These are phyloP conservation scores for Sphagnum contortum DNA, from an alignment of 225 moss, liverwort and hornwort species.

Conservation along the genomic window DNA sequence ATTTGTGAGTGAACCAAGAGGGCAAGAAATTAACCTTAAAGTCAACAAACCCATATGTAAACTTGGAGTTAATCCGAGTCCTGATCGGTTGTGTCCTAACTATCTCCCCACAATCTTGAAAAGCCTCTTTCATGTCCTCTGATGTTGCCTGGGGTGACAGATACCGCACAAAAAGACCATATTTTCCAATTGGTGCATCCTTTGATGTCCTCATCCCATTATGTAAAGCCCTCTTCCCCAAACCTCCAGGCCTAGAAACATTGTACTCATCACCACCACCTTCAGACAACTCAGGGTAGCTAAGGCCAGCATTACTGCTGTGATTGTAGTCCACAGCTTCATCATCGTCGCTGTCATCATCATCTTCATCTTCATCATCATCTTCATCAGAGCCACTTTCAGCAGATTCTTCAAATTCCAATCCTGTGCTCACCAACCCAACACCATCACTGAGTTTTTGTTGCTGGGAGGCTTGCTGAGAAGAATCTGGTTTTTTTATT, in stretches of 20 bases:
- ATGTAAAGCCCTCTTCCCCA: slow-evolving; percentile 15
- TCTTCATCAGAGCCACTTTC: background rate
- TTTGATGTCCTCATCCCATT: slow-evolving; percentile 1
- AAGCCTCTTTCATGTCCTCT: slow-evolving; percentile 70
- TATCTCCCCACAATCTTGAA: slow-evolving; percentile 84
- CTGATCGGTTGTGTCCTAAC: slow-evolving; percentile 82
- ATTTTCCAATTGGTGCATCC: slow-evolving; percentile 23
- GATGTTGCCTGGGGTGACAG: slow-evolving; percentile 66
- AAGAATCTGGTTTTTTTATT: slow-evolving; percentile 12
- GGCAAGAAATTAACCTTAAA: slow-evolving; percentile 55
- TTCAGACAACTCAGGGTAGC: slow-evolving; percentile 19
- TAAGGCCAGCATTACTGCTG: slow-evolving; percentile 7
- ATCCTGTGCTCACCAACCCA: no score
- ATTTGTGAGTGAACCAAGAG: no score
- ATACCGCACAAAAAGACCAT: slow-evolving; percentile 84
- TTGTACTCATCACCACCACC: slow-evolving; percentile 10
- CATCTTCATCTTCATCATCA: slow-evolving; percentile 8
- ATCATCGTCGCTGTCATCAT: background rate
- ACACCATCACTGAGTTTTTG: background rate
- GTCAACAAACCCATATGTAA: slow-evolving; percentile 93
- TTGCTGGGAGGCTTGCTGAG: slow-evolving; percentile 4
- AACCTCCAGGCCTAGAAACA: slow-evolving; percentile 7
- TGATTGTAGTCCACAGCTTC: no score
- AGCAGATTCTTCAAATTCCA: no score
- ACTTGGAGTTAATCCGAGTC: slow-evolving; percentile 60